Evolutionary conservation across 768 basidiomycete species (phyloP).

Genomic region (Amanita subjunquillea): DNA sequence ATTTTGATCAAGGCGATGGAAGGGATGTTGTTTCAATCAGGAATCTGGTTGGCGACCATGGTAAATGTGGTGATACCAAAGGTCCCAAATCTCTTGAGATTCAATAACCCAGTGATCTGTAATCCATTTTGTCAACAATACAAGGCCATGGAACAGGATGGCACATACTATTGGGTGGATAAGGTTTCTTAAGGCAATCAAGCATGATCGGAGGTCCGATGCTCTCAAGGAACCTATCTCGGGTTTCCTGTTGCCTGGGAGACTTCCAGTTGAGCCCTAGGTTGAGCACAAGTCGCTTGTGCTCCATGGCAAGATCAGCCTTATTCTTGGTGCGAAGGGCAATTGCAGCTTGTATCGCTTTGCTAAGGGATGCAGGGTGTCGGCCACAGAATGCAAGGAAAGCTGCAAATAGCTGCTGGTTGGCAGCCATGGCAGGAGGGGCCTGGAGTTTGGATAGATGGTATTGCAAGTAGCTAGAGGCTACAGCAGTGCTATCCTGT

Average conservation of each 20-base stretch:
- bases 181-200: not conserved
- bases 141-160: not conserved
- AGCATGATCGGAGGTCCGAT: not conserved
- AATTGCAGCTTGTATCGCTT: not conserved
- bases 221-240: not conserved
- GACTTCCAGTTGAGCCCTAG: not conserved
- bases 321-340: not conserved
- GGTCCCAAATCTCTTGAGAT: not conserved
- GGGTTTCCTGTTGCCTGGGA: not conserved
- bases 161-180: not conserved
- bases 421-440: not conserved
- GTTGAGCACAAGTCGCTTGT: not conserved
- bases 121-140: not conserved
- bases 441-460: too few relatives aligned
- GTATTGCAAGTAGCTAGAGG: too few relatives aligned
- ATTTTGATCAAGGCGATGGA: not conserved
- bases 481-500: too few relatives aligned
- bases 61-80: not conserved
- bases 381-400: not conserved
- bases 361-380: not conserved
- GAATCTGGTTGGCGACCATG: not conserved
- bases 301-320: not conserved
- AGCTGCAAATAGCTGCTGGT: not conserved
- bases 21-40: not conserved
- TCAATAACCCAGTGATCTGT: not conserved